These are phyloP conservation scores for Plasmodium vivax DNA, from an alignment of 169 alveolate species.

Conservation along the genomic window DNA sequence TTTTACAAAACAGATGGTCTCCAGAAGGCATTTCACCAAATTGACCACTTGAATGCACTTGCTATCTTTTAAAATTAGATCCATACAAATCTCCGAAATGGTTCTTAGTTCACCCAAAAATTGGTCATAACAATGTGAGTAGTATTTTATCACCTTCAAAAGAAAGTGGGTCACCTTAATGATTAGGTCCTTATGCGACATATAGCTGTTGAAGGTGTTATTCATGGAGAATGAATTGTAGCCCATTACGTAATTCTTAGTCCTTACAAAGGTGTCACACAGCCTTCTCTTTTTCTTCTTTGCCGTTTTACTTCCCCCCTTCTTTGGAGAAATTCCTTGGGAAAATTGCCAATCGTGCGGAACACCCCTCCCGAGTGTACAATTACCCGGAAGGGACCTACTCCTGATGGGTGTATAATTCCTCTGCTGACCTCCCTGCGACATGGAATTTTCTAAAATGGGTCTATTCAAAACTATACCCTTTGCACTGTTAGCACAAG, in stretches of 20 bases:
- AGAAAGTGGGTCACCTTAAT: slow-evolving; percentile 36
- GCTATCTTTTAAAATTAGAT: slow-evolving; percentile 47
- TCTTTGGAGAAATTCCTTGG: not conserved
- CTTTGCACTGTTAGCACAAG: not conserved
- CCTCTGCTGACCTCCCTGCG: not conserved
- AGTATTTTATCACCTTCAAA: slow-evolving; percentile 30
- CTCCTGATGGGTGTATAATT: not conserved
- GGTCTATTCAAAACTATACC: not conserved
- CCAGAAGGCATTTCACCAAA: slow-evolving; percentile 28
- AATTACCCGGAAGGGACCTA: not conserved
- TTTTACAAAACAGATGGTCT: slow-evolving; percentile 34
- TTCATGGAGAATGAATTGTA: slow-evolving; percentile 34
- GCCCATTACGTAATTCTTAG: slow-evolving; percentile 19
- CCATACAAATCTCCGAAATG: slow-evolving; percentile 39
- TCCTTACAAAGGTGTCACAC: not conserved
- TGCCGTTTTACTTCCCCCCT: not conserved
- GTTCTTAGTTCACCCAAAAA: slow-evolving; percentile 38
- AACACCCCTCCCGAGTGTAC: not conserved
- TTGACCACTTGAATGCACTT: slow-evolving; percentile 29
- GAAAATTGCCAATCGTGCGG: not conserved
- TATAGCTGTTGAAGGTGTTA: slow-evolving; percentile 39
- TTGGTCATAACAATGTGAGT: not conserved
- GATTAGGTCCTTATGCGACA: slow-evolving; percentile 32
- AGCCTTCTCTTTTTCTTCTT: not conserved
- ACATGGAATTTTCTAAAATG: not conserved